Base-by-base conservation (phyloP, 768 basidiomycete genomes). In the Lactarius deliciosus region DNA sequence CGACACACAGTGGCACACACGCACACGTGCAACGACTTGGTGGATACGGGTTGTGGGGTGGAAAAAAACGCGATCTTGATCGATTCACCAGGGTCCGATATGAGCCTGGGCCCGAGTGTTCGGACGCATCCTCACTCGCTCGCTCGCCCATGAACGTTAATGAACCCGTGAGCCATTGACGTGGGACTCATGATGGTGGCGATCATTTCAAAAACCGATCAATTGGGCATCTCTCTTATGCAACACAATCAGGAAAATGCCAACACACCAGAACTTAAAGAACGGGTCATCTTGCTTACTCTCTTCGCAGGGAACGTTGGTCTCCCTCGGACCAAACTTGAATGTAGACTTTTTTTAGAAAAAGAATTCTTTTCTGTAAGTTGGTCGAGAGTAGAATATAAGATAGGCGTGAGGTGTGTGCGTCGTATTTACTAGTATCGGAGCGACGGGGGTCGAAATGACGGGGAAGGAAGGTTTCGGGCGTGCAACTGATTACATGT, bases 371-470 rank as follows among this genome's bases (percentile, higher is more conserved):
- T 50, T 64, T 43, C 30, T 41, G 60, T 36, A 53, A 58, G 53
- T 66, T 63, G 65, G 22, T 63, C 8, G 41, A 30, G 28, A 50
- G 38, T 58, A 66, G 60, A 41, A 53, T 57, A 63, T 62, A 61
- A 47, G 56, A 32, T 62, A 66, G 16, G 56, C 56, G 54, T 40
- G 53, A 57, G 40, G 36, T 54, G 47, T 47, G 45, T 18, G 40
- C 9, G 47, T 47, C 56, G 47, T 53, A 66, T 61, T 50, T 57
- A 20, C 11, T 47, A 5, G 57, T 40, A 38, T 53, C n/a, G 47
- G 47, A 11, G 13, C 10, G 45, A 61, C 32, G 15, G 25, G 11
- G 10, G 47, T 55, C 32, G 41, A 16, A 53, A 34, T 56, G 55
- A 56, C 15, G n/a, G 43, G 22, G 18, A 32, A 47, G 38, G n/a